Evolutionary conservation across 23 red algal genomes (phyloP), one percentile per base, ranked within the genome.

Genomic region (Agarophyton chilense): DNA sequence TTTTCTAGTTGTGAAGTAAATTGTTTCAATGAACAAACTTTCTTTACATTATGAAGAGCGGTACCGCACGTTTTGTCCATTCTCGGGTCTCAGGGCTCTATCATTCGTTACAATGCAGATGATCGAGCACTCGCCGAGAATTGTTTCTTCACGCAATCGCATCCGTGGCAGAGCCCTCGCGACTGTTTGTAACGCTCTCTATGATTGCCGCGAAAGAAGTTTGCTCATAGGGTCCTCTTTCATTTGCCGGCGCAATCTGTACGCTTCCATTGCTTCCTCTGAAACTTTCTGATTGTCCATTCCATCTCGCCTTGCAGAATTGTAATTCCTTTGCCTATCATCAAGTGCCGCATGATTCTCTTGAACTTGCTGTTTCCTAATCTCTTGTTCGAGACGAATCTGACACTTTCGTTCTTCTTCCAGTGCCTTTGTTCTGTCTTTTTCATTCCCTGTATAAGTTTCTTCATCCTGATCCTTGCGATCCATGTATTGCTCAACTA

Each of bases 211-310:
- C 1, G 68, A 74, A 74, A 74, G 68, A n/a, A 74, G 47, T 74
- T 74, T 78, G 12, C 45, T 71, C 84, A 89, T 89, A 2, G 84
- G 84, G 52, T 89, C 84, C 35, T 89, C 84, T 26, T 35, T 65
- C 71, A 78, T 79, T 9, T 89, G 84, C 31, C 65, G 70, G n/a
- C 84, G 67, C 39, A 89, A 50, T 53, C 60, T 63, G 39, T 89
- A 89, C 12, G 84, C 84, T 61, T 89, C 84, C 66, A 78, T 76
- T 28, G 34, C 84, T 63, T 63, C 71, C 44, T 89, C 71, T 38
- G 84, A 78, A 44, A 89, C 49, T 62, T 66, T 67, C 0, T 56
- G 44, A 54, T 14, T 24, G 64, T 39, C 65, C 3, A 13, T 10
- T 25, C 68, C 82, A 73, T 38, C 62, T 71, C 10, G 25, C n/a